These are phyloP conservation scores for Sporothrix curviconia DNA, from an alignment of 2,329 filamentous ascomycete genomes.

Conservation along the genomic window DNA sequence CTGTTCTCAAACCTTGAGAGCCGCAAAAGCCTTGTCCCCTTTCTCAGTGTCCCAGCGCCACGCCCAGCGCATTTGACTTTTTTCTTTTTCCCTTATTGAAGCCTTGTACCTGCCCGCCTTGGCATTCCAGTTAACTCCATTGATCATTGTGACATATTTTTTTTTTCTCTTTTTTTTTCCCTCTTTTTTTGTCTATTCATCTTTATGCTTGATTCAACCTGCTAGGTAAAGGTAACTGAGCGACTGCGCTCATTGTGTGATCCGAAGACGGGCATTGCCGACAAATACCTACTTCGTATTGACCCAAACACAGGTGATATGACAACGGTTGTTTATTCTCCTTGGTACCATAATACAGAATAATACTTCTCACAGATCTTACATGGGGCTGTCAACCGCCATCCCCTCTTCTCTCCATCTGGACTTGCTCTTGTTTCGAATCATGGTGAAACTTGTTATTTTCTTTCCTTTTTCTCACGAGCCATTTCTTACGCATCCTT, in stretches of 20 bases:
- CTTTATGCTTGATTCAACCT: neutral
- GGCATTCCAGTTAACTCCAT: neutral
- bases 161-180: neutral
- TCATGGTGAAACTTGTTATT: neutral
- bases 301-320: neutral
- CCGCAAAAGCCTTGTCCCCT: neutral
- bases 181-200: neutral
- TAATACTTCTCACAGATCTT: no score
- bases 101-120: no score
- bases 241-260: neutral
- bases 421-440: neutral
- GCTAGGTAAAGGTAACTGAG: neutral
- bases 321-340: neutral
- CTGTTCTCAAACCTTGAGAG: conserved; percentile 12
- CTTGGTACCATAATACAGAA: no score
- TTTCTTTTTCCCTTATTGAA: neutral
- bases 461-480: neutral
- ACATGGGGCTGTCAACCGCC: neutral
- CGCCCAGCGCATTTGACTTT: no score
- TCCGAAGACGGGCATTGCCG: neutral
- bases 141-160: neutral
- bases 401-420: neutral
- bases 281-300: neutral
- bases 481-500: neutral
- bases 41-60: no score